Evolutionary conservation across 2,329 filamentous ascomycete species (phyloP).

Genomic region (Penicillium sp.): DNA sequence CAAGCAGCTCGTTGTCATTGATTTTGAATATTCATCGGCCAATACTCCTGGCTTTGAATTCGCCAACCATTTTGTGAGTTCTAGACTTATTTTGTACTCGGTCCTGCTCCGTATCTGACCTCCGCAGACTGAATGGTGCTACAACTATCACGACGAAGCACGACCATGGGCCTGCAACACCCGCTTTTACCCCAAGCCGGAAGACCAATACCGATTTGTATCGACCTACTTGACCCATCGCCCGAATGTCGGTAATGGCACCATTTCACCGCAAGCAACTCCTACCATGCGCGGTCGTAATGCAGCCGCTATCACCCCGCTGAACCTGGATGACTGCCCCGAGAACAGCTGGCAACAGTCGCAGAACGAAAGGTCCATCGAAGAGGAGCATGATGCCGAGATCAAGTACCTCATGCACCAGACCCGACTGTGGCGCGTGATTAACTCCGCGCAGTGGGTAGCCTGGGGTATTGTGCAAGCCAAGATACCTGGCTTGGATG

Average conservation of each 20-base stretch:
- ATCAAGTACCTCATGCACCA: slow-evolving; percentile 76
- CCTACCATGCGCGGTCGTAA: slow-evolving; percentile 57
- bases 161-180: slow-evolving; percentile 70
- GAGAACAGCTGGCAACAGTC: slow-evolving; percentile 61
- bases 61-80: slow-evolving; percentile 86
- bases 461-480: slow-evolving; percentile 97
- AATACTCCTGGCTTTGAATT: slow-evolving; percentile 89
- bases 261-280: slow-evolving; percentile 30
- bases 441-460: slow-evolving; percentile 88
- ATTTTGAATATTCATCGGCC: slow-evolving; percentile 95
- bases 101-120: slow-evolving; percentile 14
- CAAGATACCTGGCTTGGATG: slow-evolving; percentile 74
- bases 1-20: slow-evolving; percentile 95
- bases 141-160: slow-evolving; percentile 85
- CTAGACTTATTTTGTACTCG: background rate
- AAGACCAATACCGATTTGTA: slow-evolving; percentile 85
- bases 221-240: slow-evolving; percentile 84
- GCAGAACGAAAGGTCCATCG: slow-evolving; percentile 65
- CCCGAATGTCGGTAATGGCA: slow-evolving; percentile 53
- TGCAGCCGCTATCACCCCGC: slow-evolving; percentile 60
- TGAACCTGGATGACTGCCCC: slow-evolving; percentile 79
- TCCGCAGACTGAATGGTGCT: slow-evolving; percentile 82
- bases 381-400: slow-evolving; percentile 68
- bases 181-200: slow-evolving; percentile 71
- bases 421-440: slow-evolving; percentile 80